Conservation (phyloP, 2,329 filamentous ascomycete genomes). For the Kalaharituber pfeilii region DNA sequence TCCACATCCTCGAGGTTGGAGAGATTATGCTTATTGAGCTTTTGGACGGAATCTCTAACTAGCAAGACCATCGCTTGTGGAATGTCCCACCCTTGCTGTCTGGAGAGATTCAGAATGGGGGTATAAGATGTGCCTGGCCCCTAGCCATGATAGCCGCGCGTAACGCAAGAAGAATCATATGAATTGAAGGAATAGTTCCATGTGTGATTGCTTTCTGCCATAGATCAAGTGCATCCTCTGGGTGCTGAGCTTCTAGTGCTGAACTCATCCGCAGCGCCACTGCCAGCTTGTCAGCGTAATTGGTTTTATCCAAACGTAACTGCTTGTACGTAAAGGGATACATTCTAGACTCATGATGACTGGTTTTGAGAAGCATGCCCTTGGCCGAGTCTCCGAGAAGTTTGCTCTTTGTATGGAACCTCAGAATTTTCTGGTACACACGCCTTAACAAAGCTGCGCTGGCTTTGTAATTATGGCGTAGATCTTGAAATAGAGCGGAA, state of each 20-base stretch:
- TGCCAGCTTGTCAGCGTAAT: too few relatives aligned
- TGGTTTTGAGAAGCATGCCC: conserved; percentile 14
- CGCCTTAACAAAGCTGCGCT: conserved; percentile 12
- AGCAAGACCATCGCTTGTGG: neutral
- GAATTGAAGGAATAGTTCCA: neutral
- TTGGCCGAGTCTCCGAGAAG: conserved; percentile 13
- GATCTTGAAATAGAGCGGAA: conserved; percentile 18
- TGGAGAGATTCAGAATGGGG: neutral
- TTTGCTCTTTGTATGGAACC: conserved; percentile 4
- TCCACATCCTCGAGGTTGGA: neutral
- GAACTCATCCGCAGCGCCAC: neutral
- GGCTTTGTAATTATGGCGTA: conserved; percentile 12
- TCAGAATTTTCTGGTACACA: conserved; percentile 10
- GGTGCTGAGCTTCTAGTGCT: neutral
- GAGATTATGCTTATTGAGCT: neutral
- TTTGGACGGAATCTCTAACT: neutral
- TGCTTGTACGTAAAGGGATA: neutral
- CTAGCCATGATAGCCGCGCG: neutral
- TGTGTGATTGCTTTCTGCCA: neutral
- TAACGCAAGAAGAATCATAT: neutral
- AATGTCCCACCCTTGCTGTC: neutral
- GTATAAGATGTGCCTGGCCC: neutral
- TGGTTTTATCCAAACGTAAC: too few relatives aligned
- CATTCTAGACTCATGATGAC: conserved; percentile 7
- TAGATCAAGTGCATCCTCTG: neutral